Evolutionary conservation across 495 filamentous ascomycete species (phyloP), one percentile per base, ranked within the genome.

Genomic region (Tetracladium marchalianum): DNA sequence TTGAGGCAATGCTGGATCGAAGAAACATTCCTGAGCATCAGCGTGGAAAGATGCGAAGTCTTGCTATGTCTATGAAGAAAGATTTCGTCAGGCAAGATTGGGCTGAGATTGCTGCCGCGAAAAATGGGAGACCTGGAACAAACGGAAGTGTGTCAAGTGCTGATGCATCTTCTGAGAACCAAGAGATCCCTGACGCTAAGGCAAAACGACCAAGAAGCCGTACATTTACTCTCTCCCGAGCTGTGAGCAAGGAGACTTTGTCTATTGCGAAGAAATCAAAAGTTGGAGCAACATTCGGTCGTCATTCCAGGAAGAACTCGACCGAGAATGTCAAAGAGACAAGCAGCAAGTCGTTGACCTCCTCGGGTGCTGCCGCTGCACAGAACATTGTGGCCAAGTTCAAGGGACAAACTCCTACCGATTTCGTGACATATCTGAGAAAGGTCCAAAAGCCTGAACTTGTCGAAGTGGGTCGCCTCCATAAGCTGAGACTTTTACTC

Each of bases 1-100:
- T 84, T 48, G 81, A 84, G 53, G 72, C 62, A 16, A 86, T 85
- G 74, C 57, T 85, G 40, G 85, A 94, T 64, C 77, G 86, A 24
- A 75, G 88, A 46, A 93, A 96, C 58, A 89, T 98, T 43, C 90
- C 92, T 15, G 83, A 92, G 52, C 85, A 94, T 49, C 89, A 94
- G 72, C 75, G 88, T 43, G 83, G 90, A 58, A 89, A 89, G 64
- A 95, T 98, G 87, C 78, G 92, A 24, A 87, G 78, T 27, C 68
- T 98, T 41, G 86, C 87, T 44, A 77, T 82, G 45, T 85, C 83
- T 22, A 87, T 98, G 64, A 98, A 98, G 65, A 83, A 83, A 51
- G 89, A 98, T 50, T 95, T 98, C 52, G 87, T 97, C 55, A 77
- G 82, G 49, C 87, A 95, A 57, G 84, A 95, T 57, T 84, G 80